Conservation (phyloP, 2,329 filamentous ascomycete species). For the Pestalotiopsis sp. region DNA sequence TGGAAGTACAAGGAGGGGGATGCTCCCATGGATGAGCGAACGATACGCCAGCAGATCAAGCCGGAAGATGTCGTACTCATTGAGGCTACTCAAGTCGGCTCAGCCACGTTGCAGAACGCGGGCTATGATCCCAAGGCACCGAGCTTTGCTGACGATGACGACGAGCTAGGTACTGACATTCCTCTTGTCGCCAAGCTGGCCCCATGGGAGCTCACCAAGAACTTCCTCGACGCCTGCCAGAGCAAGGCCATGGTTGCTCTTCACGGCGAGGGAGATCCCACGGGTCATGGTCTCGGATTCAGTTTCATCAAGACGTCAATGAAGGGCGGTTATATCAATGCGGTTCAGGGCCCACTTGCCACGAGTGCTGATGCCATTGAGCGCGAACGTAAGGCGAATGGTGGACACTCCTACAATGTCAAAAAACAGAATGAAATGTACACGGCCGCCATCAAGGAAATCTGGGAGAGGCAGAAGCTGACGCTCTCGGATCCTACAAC, state of each 20-base stretch:
- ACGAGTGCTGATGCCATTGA: conserved; percentile 83
- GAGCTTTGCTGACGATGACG: conserved; percentile 65
- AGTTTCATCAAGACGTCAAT: conserved; percentile 98
- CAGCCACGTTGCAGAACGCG: conserved; percentile 87
- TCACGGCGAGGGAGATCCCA: conserved; percentile 93
- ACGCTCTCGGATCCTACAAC: conserved; percentile 75
- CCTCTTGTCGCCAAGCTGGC: conserved; percentile 87
- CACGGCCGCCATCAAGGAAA: conserved; percentile 85
- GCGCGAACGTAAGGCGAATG: conserved; percentile 84
- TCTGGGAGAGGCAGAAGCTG: conserved; percentile 86
- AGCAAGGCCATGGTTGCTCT: conserved; percentile 97
- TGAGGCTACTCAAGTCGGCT: conserved; percentile 95
- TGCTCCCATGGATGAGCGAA: conserved; percentile 76
- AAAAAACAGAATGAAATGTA: conserved; percentile 92
- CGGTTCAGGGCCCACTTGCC: conserved; percentile 68
- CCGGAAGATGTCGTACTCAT: conserved; percentile 94
- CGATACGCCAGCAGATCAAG: conserved; percentile 85
- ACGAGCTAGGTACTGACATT: conserved; percentile 63
- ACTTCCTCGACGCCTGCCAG: conserved; percentile 90
- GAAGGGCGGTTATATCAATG: conserved; percentile 93
- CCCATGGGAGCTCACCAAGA: conserved; percentile 95
- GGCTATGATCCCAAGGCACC: conserved; percentile 69
- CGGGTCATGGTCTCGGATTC: conserved; percentile 89
- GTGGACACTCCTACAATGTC: conserved; percentile 96
- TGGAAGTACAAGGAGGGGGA: conserved; percentile 81